phyloP scores from a whole-genome alignment of 352 stramenopile species.

The Globisporangium carolinianum region DNA sequence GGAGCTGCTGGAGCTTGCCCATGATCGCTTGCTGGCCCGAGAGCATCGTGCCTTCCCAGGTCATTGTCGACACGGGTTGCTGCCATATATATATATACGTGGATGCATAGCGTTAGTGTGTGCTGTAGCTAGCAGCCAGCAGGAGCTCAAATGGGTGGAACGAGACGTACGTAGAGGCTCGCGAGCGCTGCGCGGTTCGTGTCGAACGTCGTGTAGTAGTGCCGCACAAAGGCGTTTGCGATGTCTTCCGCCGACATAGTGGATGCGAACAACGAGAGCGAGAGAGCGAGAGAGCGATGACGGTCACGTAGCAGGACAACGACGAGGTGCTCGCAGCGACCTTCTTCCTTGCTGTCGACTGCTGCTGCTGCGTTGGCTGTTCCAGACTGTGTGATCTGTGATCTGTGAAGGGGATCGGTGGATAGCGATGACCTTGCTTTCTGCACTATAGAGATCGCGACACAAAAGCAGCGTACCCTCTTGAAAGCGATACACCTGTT shows the following conservation, averaged over 20 bases:
- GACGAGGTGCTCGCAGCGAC: neutral
- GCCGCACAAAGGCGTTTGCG: slow-evolving; percentile 79
- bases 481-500: neutral
- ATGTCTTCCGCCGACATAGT: slow-evolving; percentile 82
- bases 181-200: slow-evolving; percentile 64
- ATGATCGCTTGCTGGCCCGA: slow-evolving; percentile 85
- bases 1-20: slow-evolving; percentile 77
- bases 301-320: neutral
- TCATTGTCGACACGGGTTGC: slow-evolving; percentile 75
- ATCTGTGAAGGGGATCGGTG: neutral
- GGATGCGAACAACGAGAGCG: slow-evolving; percentile 1
- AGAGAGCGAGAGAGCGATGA: slow-evolving; percentile 1
- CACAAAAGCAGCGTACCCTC: neutral
- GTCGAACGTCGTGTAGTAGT: slow-evolving; percentile 87
- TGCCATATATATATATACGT: slow-evolving; percentile 15
- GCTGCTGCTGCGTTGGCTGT: neutral
- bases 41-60: slow-evolving; percentile 64
- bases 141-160: neutral
- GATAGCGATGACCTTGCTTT: neutral
- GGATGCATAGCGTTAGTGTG: neutral
- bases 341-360: neutral
- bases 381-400: neutral
- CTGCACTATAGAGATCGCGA: neutral
- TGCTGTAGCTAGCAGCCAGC: neutral
- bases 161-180: slow-evolving; percentile 70